Evolutionary conservation across 176 grass and related monocot genomes (phyloP), one percentile per base, ranked within the genome.

Genomic region (Chloris gayana): DNA sequence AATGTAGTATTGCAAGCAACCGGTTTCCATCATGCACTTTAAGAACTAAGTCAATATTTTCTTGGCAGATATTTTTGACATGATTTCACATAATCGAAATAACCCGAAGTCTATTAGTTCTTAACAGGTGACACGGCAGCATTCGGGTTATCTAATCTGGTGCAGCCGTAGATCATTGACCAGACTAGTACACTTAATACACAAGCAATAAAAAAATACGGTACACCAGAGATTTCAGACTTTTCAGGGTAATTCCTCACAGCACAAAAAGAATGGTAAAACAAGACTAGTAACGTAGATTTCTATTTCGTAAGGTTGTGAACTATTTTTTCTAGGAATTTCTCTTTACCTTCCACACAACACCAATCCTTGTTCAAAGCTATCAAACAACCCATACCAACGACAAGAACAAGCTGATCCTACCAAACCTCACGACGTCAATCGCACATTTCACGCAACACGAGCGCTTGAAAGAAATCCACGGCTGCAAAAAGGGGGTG

Each of bases 351-450:
- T 29, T 49, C 22, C 14, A 75, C 12, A 67, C 12, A 67, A 60
- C 64, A 62, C 29, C 1, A 2, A 79, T 65, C 53, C 58, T 45
- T 21, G 9, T 58, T 25, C 32, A 37, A 37, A 65, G 3, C 12
- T 61, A 54, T 17, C 13, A 69, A 69, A 61, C 27, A 69, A 61
- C 27, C 26, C 30, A 32, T 64, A 53, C 39, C 42, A 31, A 62
- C 9, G 67, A 17, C 47, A 58, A 74, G 39, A 79, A 62, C 73
- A 69, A 58, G 45, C 42, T 19, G 9, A 77, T 32, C 44, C 63
- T 53, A 53, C 24, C 17, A 45, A 69, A 30, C 35, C 38, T 58
- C 67, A 42, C 41, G 39, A 29, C 17, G 24, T 42, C 2, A 33
- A 60, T 14, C 11, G 24, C 30, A 9, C 44, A 44, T 74, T 49